Base-by-base conservation (phyloP, 1,284 basidiomycete genomes). In the Tremellales sp. region DNA sequence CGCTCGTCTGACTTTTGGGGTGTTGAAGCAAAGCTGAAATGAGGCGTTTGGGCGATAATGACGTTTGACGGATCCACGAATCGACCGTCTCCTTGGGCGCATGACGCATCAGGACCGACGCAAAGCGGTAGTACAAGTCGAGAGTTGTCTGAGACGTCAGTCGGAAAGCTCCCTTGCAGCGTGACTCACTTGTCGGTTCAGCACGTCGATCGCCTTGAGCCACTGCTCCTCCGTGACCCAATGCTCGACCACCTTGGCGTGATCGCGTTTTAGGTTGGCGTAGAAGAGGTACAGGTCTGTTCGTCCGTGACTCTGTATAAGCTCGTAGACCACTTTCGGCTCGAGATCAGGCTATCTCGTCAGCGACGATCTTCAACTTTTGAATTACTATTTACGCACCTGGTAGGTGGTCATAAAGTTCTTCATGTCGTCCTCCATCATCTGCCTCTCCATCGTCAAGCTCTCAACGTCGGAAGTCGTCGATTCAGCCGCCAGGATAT, bases 71-170 rank as follows among this genome's bases (percentile, higher is more conserved):
- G 23, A 91, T 78, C 91, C 93, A 98, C 1, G 87, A 84, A 58
- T 97, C 90, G 35, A 97, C 86, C 0, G 89, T 89, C 58, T 89
- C 86, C 61, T 86, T 87, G 0, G 96, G 87, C 3, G 83, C 83
- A 63, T 93, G 82, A 6, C 86, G 82, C 77, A 97, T 85, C 19
- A 99, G 82, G 1, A 89, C 84, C 4, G 90, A 80, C 0, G 89
- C 88, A 70, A 92, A 96, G 39, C 85, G 85, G 74, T 98, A 98
- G 73, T 97, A 97, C 10, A 96, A 77, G 46, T 92, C 89, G n/a
- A 89, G 74, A 51, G 85, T 79, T n/a, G 27, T 82, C 77, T 84
- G 92, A 70, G 31, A 15, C 17, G 37, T 47, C 39, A 46, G 39
- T 33, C 15, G 13, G 23, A 12, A 39, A 21, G 27, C 13, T 40